Evolutionary conservation across 1,284 basidiomycete species (phyloP).

Genomic region (Ceratobasidium sp.): DNA sequence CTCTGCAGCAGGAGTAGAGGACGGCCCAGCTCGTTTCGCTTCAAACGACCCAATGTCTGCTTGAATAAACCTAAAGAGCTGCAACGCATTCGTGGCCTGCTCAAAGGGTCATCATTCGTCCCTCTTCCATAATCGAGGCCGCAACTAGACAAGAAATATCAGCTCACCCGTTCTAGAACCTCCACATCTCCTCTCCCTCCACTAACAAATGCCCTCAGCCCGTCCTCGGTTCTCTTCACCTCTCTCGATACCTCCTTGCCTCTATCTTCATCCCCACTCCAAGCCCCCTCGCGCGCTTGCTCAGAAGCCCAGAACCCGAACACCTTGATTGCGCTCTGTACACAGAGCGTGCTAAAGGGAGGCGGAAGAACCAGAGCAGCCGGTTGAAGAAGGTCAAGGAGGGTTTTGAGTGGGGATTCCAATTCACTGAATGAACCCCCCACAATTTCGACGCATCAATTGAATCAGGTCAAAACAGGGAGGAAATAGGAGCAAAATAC

Average conservation of each 20-base stretch:
- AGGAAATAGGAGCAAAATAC: constrained; percentile 51
- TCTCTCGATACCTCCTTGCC: constrained; percentile 68
- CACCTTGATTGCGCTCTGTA: constrained; percentile 87
- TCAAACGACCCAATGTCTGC: constrained; percentile 77
- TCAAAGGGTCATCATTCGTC: neutral
- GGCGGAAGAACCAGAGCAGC: constrained; percentile 20
- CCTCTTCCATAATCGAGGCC: too few species aligned
- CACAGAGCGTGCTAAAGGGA: constrained; percentile 67
- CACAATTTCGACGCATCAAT: neutral
- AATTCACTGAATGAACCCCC: constrained; percentile 64
- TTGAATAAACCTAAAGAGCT: constrained; percentile 82
- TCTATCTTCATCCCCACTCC: constrained; percentile 70
- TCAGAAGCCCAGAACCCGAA: constrained; percentile 86
- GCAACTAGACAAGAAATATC: neutral
- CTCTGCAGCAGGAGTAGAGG: neutral
- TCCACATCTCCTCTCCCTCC: constrained; percentile 76
- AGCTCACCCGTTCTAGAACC: constrained; percentile 88
- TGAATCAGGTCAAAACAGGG: neutral
- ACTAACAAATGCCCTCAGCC: constrained; percentile 57
- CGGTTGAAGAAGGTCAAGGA: constrained; percentile 73
- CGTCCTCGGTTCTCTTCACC: constrained; percentile 67
- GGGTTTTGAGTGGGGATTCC: constrained; percentile 72
- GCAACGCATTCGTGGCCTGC: constrained; percentile 81
- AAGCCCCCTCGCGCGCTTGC: constrained; percentile 66
- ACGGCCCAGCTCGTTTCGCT: neutral